These are phyloP conservation scores for Amniculicola lignicola DNA, from an alignment of 495 filamentous ascomycete species.

Conservation along the genomic window DNA sequence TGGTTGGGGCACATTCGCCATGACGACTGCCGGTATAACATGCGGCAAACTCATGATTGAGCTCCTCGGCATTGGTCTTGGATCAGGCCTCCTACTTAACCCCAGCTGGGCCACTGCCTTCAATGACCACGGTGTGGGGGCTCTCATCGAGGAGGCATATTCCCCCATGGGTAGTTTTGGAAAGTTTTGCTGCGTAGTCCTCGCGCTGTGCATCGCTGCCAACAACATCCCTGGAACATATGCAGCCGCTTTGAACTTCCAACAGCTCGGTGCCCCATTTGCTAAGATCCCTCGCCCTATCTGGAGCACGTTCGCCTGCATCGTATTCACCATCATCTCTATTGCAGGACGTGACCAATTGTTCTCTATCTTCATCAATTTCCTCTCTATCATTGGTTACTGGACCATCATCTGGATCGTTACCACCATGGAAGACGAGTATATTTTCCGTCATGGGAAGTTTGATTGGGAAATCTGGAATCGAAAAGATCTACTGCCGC, in stretches of 20 bases:
- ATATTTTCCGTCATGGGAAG: slow-evolving; percentile 54
- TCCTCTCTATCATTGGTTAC: slow-evolving; percentile 71
- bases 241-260: slow-evolving; percentile 27
- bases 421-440: slow-evolving; percentile 61
- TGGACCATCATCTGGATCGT: slow-evolving; percentile 55
- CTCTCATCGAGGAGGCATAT: slow-evolving; percentile 31
- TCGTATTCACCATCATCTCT: slow-evolving; percentile 63
- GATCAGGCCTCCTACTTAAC: slow-evolving; percentile 23
- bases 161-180: slow-evolving; percentile 26
- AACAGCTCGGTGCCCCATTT: slow-evolving; percentile 22
- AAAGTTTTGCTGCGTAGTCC: slow-evolving; percentile 33
- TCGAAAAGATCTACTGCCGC: slow-evolving; percentile 55
- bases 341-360: slow-evolving; percentile 61
- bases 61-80: slow-evolving; percentile 35
- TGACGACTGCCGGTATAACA: slow-evolving; percentile 25
- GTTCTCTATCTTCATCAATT: slow-evolving; percentile 66
- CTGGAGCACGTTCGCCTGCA: slow-evolving; percentile 59
- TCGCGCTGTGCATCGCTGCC: slow-evolving; percentile 28
- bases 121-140: slow-evolving; percentile 29
- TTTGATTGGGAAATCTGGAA: slow-evolving; percentile 66
- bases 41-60: slow-evolving; percentile 21
- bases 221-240: slow-evolving; percentile 34
- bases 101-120: slow-evolving; percentile 31
- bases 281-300: slow-evolving; percentile 51
- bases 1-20: slow-evolving; percentile 21